phyloP scores from a whole-genome alignment of 495 filamentous ascomycete species.

The Aspergillus coremiiformis region DNA sequence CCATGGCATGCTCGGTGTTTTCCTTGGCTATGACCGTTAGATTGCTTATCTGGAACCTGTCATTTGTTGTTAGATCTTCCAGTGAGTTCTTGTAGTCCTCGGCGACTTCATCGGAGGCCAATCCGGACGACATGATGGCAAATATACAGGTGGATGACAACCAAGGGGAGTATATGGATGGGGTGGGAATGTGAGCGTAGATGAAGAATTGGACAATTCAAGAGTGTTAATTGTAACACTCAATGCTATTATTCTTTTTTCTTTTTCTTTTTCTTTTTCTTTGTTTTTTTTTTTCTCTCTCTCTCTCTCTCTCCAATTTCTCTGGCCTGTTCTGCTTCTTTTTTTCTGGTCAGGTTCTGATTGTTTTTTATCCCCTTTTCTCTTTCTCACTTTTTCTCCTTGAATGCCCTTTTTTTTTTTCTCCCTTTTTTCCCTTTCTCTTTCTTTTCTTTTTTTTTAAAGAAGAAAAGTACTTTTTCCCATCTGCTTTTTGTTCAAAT shows the following conservation, averaged over 20 bases:
- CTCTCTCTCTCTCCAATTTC: constrained; percentile 1
- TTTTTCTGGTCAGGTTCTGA: no score
- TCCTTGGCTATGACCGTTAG: constrained; percentile 94
- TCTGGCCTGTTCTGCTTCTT: no score
- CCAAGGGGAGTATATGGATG: constrained; percentile 2
- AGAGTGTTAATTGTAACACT: not conserved
- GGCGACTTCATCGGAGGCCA: constrained; percentile 80
- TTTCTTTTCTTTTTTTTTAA: constrained; percentile 14
- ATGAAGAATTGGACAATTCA: not conserved
- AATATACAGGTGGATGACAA: constrained; percentile 11
- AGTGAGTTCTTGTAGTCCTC: constrained; percentile 91
- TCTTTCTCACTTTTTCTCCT: not conserved
- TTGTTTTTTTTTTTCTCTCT: constrained; percentile 6
- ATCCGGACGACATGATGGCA: constrained; percentile 61
- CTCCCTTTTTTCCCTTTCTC: constrained; percentile 8
- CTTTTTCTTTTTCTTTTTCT: not conserved
- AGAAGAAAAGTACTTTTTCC: constrained; percentile 9
- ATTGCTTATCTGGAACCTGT: constrained; percentile 87
- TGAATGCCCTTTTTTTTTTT: constrained; percentile 3
- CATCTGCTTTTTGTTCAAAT: constrained; percentile 9
- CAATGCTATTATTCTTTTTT: not conserved
- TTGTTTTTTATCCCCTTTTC: not conserved
- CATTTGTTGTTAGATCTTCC: constrained; percentile 82
- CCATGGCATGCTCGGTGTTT: constrained; percentile 87
- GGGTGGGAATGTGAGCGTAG: not conserved